Evolutionary conservation across 2,329 filamentous ascomycete species (phyloP).

Genomic region (Metarhizium sp.): DNA sequence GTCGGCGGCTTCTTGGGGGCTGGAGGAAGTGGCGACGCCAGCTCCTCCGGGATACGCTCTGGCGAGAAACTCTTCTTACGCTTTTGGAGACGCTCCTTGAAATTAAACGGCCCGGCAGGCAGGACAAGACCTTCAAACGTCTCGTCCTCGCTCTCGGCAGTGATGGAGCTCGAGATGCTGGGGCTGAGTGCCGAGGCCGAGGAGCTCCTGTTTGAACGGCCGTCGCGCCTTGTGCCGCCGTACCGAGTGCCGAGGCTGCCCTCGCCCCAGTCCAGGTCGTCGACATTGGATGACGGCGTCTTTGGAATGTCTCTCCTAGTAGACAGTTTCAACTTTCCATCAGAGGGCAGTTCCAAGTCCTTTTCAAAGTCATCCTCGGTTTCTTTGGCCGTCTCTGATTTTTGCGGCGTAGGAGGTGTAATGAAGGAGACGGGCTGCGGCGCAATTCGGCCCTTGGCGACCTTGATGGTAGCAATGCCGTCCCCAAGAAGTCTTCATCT

Average conservation of each 20-base stretch:
- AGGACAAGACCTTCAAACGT: slow-evolving; percentile 82
- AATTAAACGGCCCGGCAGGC: slow-evolving; percentile 74
- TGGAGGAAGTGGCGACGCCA: slow-evolving; percentile 11
- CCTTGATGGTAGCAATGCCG: slow-evolving; percentile 57
- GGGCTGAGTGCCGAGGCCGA: slow-evolving; percentile 85
- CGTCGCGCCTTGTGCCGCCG: slow-evolving; percentile 74
- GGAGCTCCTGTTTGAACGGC: slow-evolving; percentile 73
- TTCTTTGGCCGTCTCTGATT: slow-evolving; percentile 22
- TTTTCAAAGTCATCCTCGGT: slow-evolving; percentile 60
- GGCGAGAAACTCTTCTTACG: slow-evolving; percentile 54
- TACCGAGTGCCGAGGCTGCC: slow-evolving; percentile 86
- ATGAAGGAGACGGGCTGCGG: slow-evolving; percentile 42
- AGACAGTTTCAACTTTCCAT: slow-evolving; percentile 56
- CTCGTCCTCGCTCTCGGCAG: slow-evolving; percentile 88
- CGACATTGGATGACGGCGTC: slow-evolving; percentile 49
- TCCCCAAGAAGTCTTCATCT: slow-evolving; percentile 56
- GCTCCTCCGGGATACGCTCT: slow-evolving; percentile 33
- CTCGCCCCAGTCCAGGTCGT: slow-evolving; percentile 91
- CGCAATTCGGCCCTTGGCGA: slow-evolving; percentile 48
- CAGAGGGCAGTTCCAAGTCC: slow-evolving; percentile 62
- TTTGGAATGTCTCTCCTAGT: slow-evolving; percentile 52
- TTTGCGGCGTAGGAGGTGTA: slow-evolving; percentile 46
- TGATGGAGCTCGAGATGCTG: slow-evolving; percentile 84
- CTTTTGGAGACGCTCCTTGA: slow-evolving; percentile 67
- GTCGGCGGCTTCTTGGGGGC: slow-evolving; percentile 18